Percentiles rank a stretch among this genome's conserved stretches.
Conservation (phyloP, 73 alveolate species). For the Effrenium voratum region DNA sequence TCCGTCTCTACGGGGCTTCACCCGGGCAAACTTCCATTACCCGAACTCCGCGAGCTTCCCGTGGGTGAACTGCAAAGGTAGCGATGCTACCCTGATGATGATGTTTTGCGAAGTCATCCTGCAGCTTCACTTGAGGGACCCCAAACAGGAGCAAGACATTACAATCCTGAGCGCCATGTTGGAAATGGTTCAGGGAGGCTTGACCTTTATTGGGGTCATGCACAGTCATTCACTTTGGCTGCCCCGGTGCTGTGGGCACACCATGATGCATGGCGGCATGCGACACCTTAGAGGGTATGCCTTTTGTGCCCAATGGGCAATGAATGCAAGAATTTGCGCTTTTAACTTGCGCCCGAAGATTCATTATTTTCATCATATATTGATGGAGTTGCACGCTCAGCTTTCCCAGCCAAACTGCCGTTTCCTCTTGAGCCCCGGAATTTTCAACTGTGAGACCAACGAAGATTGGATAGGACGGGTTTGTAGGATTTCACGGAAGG, state of each 20-base stretch:
- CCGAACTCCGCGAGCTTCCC: neutral
- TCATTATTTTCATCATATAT: no score
- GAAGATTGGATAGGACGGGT: no score
- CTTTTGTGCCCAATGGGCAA: neutral
- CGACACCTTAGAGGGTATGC: neutral
- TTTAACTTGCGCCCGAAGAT: no score
- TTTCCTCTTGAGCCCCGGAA: no score
- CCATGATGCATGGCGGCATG: neutral
- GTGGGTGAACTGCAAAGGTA: constrained; percentile 5
- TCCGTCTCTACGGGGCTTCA: neutral
- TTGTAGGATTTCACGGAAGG: no score
- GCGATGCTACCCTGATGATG: neutral
- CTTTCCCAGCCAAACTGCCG: no score
- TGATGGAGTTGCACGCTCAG: no score
- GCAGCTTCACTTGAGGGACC: neutral
- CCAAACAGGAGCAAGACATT: neutral
- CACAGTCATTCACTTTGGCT: neutral
- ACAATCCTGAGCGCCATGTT: neutral
- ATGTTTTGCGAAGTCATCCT: neutral
- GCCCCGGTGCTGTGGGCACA: neutral
- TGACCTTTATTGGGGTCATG: constrained; percentile 2
- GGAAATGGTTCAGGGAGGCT: neutral
- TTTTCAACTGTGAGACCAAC: no score
- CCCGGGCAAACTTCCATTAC: constrained; percentile 19
- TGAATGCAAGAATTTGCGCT: no score